A percentile compares a stretch with the other conserved stretches of the same genome.
These are phyloP conservation scores for Mucor circinelloides DNA, from an alignment of 371 early-diverging fungal genomes.

Conservation along the genomic window DNA sequence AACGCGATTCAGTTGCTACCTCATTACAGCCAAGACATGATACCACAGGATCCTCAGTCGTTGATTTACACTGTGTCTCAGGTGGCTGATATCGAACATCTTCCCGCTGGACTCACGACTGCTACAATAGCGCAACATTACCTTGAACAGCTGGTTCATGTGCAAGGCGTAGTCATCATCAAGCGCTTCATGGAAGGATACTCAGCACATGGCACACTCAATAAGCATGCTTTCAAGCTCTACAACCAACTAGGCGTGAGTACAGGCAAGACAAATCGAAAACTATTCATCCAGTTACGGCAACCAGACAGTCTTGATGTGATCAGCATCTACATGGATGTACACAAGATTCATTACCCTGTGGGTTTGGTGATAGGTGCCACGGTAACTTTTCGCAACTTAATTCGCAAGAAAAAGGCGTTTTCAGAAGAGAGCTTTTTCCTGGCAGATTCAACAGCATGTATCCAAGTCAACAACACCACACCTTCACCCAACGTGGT, in stretches of 20 bases:
- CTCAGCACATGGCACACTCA: no score
- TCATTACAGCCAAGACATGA: background rate
- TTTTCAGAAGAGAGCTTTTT: slow-evolving; percentile 3
- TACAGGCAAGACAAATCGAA: slow-evolving; percentile 25
- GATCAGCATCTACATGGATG: slow-evolving; percentile 31
- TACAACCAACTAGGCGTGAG: slow-evolving; percentile 13
- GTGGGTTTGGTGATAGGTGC: slow-evolving; percentile 34
- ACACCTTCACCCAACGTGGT: background rate
- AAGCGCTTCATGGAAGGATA: slow-evolving; percentile 26
- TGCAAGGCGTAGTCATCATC: slow-evolving; percentile 24
- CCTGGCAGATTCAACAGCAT: background rate
- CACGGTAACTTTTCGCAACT: slow-evolving; percentile 18
- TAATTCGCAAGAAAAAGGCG: slow-evolving; percentile 11
- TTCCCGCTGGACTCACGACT: background rate
- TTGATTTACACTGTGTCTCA: background rate
- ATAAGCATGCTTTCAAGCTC: background rate
- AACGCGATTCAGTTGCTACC: background rate
- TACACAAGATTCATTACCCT: slow-evolving; percentile 20
- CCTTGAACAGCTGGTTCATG: slow-evolving; percentile 6
- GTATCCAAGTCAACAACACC: slow-evolving; percentile 1
- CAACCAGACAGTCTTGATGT: slow-evolving; percentile 27
- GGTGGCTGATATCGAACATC: background rate
- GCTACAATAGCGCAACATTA: background rate
- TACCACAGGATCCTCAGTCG: background rate
- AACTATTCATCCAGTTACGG: slow-evolving; percentile 31